Conservation (phyloP, 2,329 filamentous ascomycete genomes). For the Dactylonectria estremocensis region DNA sequence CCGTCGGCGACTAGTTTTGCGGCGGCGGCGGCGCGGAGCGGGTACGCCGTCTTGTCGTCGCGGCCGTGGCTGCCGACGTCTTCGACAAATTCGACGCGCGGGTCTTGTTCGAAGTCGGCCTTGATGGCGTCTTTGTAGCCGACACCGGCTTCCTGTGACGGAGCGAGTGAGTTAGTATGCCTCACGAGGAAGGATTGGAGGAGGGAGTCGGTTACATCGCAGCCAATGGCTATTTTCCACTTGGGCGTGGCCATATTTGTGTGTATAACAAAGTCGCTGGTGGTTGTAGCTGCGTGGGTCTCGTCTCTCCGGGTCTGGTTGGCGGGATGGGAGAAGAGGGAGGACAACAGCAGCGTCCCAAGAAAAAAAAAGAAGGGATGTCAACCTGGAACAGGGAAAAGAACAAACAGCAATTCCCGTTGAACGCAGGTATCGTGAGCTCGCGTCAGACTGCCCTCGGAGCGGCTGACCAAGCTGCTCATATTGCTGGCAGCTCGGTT, state of each 20-base stretch:
- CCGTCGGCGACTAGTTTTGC: slow-evolving; percentile 74
- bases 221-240: slow-evolving; percentile 69
- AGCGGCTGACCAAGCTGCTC: slow-evolving; percentile 15
- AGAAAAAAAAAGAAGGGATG: background rate
- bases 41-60: slow-evolving; percentile 85
- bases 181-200: background rate
- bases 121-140: slow-evolving; percentile 86
- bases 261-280: slow-evolving; percentile 23
- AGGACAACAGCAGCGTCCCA: background rate
- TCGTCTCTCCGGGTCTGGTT: background rate
- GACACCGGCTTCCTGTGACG: slow-evolving; percentile 77
- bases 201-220: slow-evolving; percentile 60
- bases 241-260: slow-evolving; percentile 59
- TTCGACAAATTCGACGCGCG: slow-evolving; percentile 70
- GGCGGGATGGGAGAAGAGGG: slow-evolving; percentile 3
- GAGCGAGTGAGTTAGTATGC: background rate
- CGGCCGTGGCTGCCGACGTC: slow-evolving; percentile 81
- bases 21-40: slow-evolving; percentile 82
- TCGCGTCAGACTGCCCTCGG: slow-evolving; percentile 4
- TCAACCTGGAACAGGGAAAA: background rate
- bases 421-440: slow-evolving; percentile 10
- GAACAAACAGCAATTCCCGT: background rate
- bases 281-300: slow-evolving; percentile 4
- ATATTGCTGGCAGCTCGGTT: slow-evolving; percentile 18
- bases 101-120: slow-evolving; percentile 76